Evolutionary conservation across 345 rosid species (phyloP).

Genomic region (Eucalyptus erythrocorys): DNA sequence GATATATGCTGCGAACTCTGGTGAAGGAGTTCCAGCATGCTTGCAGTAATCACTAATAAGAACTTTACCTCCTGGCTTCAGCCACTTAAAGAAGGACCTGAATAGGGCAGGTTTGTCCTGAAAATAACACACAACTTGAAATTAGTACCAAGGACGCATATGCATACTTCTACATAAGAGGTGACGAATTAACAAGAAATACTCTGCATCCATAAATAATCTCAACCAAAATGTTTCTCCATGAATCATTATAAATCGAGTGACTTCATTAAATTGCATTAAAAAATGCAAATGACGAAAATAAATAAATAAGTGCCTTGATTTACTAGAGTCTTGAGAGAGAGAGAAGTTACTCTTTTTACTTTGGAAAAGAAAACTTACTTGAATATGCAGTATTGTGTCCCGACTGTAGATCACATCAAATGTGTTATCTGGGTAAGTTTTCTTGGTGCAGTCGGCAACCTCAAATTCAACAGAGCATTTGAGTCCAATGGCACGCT

Average conservation of each 20-base stretch:
- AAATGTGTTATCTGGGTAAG: constrained; percentile 65
- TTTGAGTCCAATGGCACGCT: constrained; percentile 84
- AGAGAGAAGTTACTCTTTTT: neutral
- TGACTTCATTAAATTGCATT: neutral
- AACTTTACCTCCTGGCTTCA: constrained; percentile 91
- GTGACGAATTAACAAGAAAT: neutral
- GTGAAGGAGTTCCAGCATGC: constrained; percentile 52
- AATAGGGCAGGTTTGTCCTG: constrained; percentile 94
- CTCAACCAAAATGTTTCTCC: neutral
- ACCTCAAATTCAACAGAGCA: constrained; percentile 92
- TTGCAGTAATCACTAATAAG: constrained; percentile 92
- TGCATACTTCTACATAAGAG: neutral
- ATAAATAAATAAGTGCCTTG: neutral
- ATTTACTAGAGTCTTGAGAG: neutral
- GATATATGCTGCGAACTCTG: constrained; percentile 60
- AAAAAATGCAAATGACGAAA: neutral
- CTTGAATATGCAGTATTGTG: constrained; percentile 93
- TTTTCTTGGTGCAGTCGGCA: constrained; percentile 89
- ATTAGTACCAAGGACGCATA: neutral
- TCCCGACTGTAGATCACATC: constrained; percentile 98
- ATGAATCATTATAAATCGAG: neutral
- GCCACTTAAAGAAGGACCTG: constrained; percentile 81
- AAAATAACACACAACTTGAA: neutral
- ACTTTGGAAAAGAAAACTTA: constrained; percentile 5
- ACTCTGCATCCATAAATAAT: neutral